Percentiles rank a stretch among this genome's conserved stretches.
phyloP scores from a whole-genome alignment of 805 yeast species.

The Cyberlindnera suaveolens region DNA sequence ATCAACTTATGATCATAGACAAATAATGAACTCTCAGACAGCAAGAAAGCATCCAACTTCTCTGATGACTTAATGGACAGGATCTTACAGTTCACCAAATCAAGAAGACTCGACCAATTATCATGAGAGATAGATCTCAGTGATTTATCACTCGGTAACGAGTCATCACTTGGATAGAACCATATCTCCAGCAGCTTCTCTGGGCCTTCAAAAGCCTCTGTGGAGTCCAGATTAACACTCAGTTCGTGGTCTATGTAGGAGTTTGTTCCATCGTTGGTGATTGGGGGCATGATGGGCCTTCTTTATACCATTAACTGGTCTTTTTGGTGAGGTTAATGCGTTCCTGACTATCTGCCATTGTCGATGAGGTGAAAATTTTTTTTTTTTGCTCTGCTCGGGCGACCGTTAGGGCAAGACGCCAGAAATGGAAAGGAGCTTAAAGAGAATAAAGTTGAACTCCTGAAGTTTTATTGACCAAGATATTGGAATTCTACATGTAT shows the following conservation, averaged over 20 bases:
- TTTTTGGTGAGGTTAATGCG: neutral
- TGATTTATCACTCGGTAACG: constrained; percentile 36
- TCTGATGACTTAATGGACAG: constrained; percentile 67
- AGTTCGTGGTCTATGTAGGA: constrained; percentile 71
- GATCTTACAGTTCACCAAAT: constrained; percentile 82
- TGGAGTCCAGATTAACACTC: constrained; percentile 74
- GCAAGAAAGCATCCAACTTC: constrained; percentile 72
- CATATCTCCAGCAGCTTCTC: constrained; percentile 89
- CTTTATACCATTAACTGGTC: neutral
- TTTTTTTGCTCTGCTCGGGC: neutral
- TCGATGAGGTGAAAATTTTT: neutral
- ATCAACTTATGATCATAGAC: constrained; percentile 82
- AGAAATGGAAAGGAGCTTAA: no score
- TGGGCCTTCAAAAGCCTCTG: constrained; percentile 95
- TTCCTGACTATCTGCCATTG: no score
- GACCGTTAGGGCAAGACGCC: no score
- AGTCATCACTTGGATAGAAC: constrained; percentile 53
- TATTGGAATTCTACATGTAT: no score
- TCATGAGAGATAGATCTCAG: constrained; percentile 59
- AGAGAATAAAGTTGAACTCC: no score
- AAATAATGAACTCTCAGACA: constrained; percentile 86
- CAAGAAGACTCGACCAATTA: constrained; percentile 68
- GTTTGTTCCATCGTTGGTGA: constrained; percentile 33
- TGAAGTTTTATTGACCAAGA: no score
- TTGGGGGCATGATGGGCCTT: constrained; percentile 23